Evolutionary conservation across 1,139 yeast genomes (phyloP).

Genomic region (Candida gigantensis): DNA sequence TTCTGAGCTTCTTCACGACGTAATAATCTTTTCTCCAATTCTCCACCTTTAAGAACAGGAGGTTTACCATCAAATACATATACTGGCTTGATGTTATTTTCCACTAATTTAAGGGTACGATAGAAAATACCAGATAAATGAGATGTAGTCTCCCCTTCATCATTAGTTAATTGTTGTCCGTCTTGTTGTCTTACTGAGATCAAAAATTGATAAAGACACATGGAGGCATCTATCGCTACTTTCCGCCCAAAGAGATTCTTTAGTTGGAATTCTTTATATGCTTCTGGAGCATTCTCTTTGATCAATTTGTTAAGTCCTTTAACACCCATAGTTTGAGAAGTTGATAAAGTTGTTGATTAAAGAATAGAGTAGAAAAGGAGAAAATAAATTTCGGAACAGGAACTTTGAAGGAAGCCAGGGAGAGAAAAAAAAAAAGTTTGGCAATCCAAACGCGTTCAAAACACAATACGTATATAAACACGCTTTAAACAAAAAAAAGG

Average conservation of each 20-base stretch:
- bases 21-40: constrained; percentile 79
- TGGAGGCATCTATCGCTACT: constrained; percentile 88
- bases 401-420: too few species aligned
- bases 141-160: constrained; percentile 90
- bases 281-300: constrained; percentile 85
- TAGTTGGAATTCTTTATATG: constrained; percentile 77
- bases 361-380: not conserved
- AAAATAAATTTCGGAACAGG: too few species aligned
- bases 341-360: not conserved
- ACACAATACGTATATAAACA: not conserved
- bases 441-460: not conserved
- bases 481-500: not conserved
- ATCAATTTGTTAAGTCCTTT: constrained; percentile 78
- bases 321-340: constrained; percentile 65
- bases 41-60: constrained; percentile 89
- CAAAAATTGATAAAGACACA: constrained; percentile 91
- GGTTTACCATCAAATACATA: constrained; percentile 98
- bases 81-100: constrained; percentile 90
- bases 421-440: not conserved
- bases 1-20: constrained; percentile 83
- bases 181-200: constrained; percentile 96
- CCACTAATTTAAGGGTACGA: constrained; percentile 85
- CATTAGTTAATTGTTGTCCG: constrained; percentile 90
- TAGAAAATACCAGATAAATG: constrained; percentile 96
- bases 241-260: constrained; percentile 88